Base-by-base conservation (phyloP, 306 rosid genomes). In the Vigna reflexopilosa region DNA sequence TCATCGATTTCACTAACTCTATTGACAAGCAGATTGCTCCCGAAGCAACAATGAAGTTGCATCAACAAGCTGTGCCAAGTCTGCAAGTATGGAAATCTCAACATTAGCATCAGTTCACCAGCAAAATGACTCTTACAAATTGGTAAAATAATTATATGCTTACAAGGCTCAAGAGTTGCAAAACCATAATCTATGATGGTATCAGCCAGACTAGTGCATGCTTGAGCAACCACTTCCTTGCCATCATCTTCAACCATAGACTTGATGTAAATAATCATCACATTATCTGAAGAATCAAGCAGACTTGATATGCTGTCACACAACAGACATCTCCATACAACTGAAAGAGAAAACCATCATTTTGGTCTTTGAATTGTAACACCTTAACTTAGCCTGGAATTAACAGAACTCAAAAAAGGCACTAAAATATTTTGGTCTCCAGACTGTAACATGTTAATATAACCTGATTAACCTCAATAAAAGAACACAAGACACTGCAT, bases 221-320 rank as follows among this genome's bases (percentile, higher is more conserved):
- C 96, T 85, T 93, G 97, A 76, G 98, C 91, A 83, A 91, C 99
- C 80, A 90, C 91, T 85, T 93, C 99, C 86, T 96, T 93, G 88
- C 93, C 97, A 72, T 93, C 97, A 82, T 96, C 99, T 73, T 96
- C 97, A 67, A 81, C 86, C 99, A 96, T 87, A 67, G 94, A 82
- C 90, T 96, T 96, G 81, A 96, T 83, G 89, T 80, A 90, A 62
- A 87, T 89, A 76, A 63, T 83, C 96, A 96, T 90, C 86, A 93
- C 91, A 16, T 89, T 82, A 79, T 93, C 99, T 96, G 93, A 54
- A 82, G 45, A 70, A 52, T 72, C 65, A 30, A 80, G 67, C 44
- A 50, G 26, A 57, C 72, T 36, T 55, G 20, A 45, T 19, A 80
- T 47, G 47, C 67, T 81, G 90, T 81, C 73, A 96, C 99, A 20